A percentile compares a stretch with the other conserved stretches of the same genome.
These are phyloP conservation scores for Macrolepiota fuliginosa DNA, from an alignment of 768 basidiomycete genomes.

Conservation along the genomic window DNA sequence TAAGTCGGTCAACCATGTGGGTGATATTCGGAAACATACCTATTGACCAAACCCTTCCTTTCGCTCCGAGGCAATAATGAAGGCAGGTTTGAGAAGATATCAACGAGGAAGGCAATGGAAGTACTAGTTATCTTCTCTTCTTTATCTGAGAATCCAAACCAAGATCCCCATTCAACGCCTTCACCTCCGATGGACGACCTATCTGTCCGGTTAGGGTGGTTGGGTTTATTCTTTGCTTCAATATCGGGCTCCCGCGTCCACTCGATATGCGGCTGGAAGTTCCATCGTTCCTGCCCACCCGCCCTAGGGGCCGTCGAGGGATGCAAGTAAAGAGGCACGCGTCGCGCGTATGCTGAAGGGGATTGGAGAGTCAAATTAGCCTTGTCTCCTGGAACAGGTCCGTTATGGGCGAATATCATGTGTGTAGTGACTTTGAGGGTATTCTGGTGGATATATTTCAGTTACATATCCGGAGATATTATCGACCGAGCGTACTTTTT, in stretches of 20 bases:
- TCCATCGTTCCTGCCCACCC: constrained; percentile 27
- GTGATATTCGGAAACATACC: constrained; percentile 20
- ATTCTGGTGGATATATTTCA: constrained; percentile 29
- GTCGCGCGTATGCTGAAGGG: constrained; percentile 57
- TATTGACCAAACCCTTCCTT: constrained; percentile 31
- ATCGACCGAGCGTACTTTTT: constrained; percentile 37
- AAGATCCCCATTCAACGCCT: constrained; percentile 57
- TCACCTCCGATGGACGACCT: constrained; percentile 46
- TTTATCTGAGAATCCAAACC: constrained; percentile 45
- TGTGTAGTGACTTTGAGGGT: constrained; percentile 48
- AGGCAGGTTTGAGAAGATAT: constrained; percentile 47
- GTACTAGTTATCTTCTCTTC: constrained; percentile 44
- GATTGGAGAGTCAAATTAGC: constrained; percentile 36
- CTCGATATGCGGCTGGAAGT: constrained; percentile 30
- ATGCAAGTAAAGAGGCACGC: constrained; percentile 54
- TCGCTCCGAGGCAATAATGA: constrained; percentile 45
- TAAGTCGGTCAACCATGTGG: not conserved
- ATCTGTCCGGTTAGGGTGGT: constrained; percentile 35
- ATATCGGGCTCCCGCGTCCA: constrained; percentile 42
- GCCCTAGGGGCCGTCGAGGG: constrained; percentile 36
- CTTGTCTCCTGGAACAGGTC: constrained; percentile 24
- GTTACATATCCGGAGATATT: not conserved
- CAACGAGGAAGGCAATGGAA: constrained; percentile 54
- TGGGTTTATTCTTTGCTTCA: constrained; percentile 33
- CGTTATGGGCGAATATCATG: constrained; percentile 53